These are phyloP conservation scores for Cardamine occulta DNA, from an alignment of 345 rosid species.

Conservation along the genomic window DNA sequence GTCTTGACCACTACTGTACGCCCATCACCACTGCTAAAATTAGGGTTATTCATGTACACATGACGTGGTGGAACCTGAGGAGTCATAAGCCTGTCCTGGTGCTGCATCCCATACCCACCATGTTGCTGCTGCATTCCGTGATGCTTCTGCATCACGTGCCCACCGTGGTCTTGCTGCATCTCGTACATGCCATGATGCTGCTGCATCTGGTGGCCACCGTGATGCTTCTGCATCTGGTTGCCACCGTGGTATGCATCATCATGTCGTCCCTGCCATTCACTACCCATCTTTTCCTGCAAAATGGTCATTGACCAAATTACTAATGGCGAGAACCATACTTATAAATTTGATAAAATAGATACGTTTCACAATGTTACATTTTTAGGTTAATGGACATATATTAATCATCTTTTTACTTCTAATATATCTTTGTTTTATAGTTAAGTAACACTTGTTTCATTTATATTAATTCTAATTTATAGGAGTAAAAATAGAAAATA, in stretches of 20 bases:
- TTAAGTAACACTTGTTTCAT: too few species aligned
- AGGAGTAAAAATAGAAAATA: too few species aligned
- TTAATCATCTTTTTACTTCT: too few species aligned
- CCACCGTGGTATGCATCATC: slow-evolving; percentile 17
- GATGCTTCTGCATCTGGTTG: not conserved
- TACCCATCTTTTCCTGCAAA: slow-evolving; percentile 27
- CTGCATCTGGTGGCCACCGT: not conserved
- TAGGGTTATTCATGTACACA: slow-evolving; percentile 25
- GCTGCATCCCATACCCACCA: not conserved
- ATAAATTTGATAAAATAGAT: too few species aligned
- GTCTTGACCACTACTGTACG: slow-evolving; percentile 12
- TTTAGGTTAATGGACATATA: too few species aligned
- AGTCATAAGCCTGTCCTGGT: slow-evolving; percentile 30
- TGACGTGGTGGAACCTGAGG: slow-evolving; percentile 24
- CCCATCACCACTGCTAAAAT: not conserved
- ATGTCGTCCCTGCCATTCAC: slow-evolving; percentile 33
- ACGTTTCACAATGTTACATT: too few species aligned
- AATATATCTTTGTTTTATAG: too few species aligned
- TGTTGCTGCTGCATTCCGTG: slow-evolving; percentile 20
- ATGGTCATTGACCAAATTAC: not conserved
- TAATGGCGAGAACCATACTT: not conserved
- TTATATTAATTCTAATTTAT: too few species aligned
- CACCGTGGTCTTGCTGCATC: not conserved
- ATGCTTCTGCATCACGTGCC: not conserved
- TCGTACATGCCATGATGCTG: not conserved